Base-by-base conservation (phyloP, 179 eudicot species). In the Beta macrorhiza region DNA sequence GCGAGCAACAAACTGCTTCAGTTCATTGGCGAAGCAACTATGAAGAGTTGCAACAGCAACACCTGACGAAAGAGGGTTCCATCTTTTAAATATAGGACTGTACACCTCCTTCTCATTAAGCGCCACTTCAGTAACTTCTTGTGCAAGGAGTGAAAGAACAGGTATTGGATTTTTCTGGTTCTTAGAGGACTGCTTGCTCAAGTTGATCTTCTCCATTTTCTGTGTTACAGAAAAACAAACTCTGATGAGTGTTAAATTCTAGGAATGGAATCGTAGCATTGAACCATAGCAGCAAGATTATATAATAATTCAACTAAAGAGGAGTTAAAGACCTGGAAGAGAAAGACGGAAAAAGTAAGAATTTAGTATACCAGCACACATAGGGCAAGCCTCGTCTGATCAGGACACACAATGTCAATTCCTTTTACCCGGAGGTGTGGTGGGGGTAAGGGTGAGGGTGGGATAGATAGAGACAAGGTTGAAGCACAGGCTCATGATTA, bases 1-100 rank as follows among this genome's bases (percentile, higher is more conserved):
- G 57, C 89, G 88, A 52, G 90, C 87, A 44, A 96, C 91, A 81
- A 93, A 96, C 76, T 91, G 89, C 91, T 91, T 90, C n/a, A 96
- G 88, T 83, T 96, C 96, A 75, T 86, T 85, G 67, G 91, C 91
- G 22, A 88, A 96, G 84, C 97, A 96, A 62, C 89, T 78, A 86
- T 96, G 99, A 77, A 92, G 94, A 17, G 93, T 89, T 67, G 94
- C 98, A 75, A 90, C 97, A 53, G 98, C 99, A 59, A 89, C 90
- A 78, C 93, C 94, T 25, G 96, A 88, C 76, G 99, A 91, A 83
- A 91, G 93, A 84, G 99, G 98, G 85, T 96, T 92, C 98, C 98
- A 96, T 80, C 83, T 84, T 82, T 92, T 90, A 79, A 96, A 87
- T 67, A 93, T 62, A 62, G 97, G 94, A 82, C 98, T 91, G 81